phyloP scores from a whole-genome alignment of 768 basidiomycete genomes.

The Trichaptum fuscoviolaceum region DNA sequence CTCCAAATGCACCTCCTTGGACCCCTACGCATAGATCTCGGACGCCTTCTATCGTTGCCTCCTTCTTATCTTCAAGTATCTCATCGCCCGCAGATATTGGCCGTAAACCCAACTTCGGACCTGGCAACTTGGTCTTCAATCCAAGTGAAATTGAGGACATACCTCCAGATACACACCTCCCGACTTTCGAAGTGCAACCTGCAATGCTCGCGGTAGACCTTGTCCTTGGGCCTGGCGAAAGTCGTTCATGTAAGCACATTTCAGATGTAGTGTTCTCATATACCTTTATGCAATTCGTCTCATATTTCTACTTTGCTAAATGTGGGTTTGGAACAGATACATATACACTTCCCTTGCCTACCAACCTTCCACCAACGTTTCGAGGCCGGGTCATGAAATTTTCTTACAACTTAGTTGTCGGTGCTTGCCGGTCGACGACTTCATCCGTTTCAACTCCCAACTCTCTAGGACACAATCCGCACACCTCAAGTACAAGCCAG shows the following conservation, averaged over 20 bases:
- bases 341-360: conserved; percentile 72
- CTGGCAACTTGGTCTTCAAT: conserved; percentile 27
- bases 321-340: conserved; percentile 53
- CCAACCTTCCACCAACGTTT: conserved; percentile 85
- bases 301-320: background rate
- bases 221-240: conserved; percentile 75
- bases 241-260: conserved; percentile 63
- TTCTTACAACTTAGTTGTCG: conserved; percentile 86
- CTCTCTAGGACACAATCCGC: conserved; percentile 20
- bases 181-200: conserved; percentile 81
- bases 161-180: conserved; percentile 64
- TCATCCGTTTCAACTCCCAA: conserved; percentile 13
- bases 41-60: conserved; percentile 17
- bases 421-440: conserved; percentile 58
- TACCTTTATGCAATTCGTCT: background rate
- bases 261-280: background rate
- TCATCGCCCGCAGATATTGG: conserved; percentile 9
- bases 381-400: conserved; percentile 79
- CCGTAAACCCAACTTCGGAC: conserved; percentile 6
- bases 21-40: conserved; percentile 19
- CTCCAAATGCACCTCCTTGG: conserved; percentile 19
- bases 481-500: conserved; percentile 52
- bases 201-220: conserved; percentile 90
- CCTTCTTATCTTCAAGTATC: conserved; percentile 10
- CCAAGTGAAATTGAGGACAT: conserved; percentile 35